phyloP scores from a whole-genome alignment of 2,329 filamentous ascomycete species.

The Cladosporium sp. region DNA sequence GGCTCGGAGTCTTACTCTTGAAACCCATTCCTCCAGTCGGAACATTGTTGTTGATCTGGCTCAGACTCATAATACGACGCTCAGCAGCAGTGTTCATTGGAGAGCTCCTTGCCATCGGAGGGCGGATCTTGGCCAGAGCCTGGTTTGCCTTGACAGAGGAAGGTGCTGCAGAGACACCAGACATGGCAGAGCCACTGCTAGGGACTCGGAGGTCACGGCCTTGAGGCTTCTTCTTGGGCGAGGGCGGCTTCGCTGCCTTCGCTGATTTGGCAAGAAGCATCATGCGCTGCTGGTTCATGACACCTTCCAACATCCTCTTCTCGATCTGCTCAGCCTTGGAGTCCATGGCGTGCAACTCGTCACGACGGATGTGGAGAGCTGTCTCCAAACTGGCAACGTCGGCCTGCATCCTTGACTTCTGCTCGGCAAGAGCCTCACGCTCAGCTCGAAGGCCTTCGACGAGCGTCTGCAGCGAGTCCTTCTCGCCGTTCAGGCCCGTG shows the following conservation, averaged over 20 bases:
- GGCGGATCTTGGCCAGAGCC: conserved; percentile 6
- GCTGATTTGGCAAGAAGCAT: conserved; percentile 68
- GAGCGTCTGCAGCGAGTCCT: conserved; percentile 45
- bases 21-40: conserved; percentile 44
- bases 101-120: conserved; percentile 2
- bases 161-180: conserved; percentile 25
- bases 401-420: conserved; percentile 75
- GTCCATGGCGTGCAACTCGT: conserved; percentile 91
- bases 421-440: conserved; percentile 69
- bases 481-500: conserved; percentile 42
- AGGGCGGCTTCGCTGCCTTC: conserved; percentile 30
- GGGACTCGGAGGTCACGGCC: conserved; percentile 38
- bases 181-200: conserved; percentile 38
- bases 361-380: conserved; percentile 79
- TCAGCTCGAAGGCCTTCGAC: conserved; percentile 61
- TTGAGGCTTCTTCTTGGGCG: conserved; percentile 34
- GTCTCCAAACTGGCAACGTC: conserved; percentile 91
- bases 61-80: conserved; percentile 83
- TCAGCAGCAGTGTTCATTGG: conserved; percentile 29
- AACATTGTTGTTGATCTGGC: conserved; percentile 78
- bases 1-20: conserved; percentile 21
- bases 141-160: conserved; percentile 23
- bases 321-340: conserved; percentile 82
- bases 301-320: conserved; percentile 86
- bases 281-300: conserved; percentile 92